Conservation (phyloP, 2,329 filamentous ascomycete genomes). For the Ampelomyces quisqualis region DNA sequence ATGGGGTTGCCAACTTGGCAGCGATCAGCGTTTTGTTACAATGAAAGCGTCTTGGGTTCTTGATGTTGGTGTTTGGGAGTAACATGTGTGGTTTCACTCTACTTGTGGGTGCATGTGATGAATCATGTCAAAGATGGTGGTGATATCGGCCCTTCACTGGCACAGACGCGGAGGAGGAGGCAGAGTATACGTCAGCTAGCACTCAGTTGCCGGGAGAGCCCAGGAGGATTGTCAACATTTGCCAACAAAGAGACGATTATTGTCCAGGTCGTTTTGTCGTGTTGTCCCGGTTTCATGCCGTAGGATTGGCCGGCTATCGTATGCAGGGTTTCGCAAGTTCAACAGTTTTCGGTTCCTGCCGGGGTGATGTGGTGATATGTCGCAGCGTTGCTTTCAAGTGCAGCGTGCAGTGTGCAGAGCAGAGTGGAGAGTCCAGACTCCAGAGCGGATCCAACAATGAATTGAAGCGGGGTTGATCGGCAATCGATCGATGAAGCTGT, state of each 20-base stretch:
- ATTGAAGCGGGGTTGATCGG: constrained; percentile 25
- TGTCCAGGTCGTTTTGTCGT: not conserved
- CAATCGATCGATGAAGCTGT: constrained; percentile 17
- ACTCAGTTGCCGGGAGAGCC: constrained; percentile 8
- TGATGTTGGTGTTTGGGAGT: constrained; percentile 17
- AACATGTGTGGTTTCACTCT: constrained; percentile 7
- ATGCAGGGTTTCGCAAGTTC: constrained; percentile 18
- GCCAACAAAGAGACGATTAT: constrained; percentile 13
- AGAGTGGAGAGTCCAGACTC: no score
- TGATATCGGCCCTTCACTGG: constrained; percentile 1
- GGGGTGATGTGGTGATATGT: no score
- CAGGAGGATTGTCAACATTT: constrained; percentile 5
- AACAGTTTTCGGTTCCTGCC: no score
- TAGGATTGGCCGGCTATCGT: not conserved
- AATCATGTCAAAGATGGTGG: not conserved
- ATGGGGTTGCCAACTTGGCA: no score
- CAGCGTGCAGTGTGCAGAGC: no score
- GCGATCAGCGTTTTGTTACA: not conserved
- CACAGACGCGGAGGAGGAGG: not conserved
- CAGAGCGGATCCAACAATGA: constrained; percentile 13
- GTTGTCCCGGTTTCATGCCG: constrained; percentile 2
- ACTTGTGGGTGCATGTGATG: constrained; percentile 1
- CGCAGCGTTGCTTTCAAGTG: constrained; percentile 2
- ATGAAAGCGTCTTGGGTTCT: constrained; percentile 1
- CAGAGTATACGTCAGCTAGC: constrained; percentile 16